Evolutionary conservation across 768 basidiomycete species (phyloP).

Genomic region (Lentinula sp.): DNA sequence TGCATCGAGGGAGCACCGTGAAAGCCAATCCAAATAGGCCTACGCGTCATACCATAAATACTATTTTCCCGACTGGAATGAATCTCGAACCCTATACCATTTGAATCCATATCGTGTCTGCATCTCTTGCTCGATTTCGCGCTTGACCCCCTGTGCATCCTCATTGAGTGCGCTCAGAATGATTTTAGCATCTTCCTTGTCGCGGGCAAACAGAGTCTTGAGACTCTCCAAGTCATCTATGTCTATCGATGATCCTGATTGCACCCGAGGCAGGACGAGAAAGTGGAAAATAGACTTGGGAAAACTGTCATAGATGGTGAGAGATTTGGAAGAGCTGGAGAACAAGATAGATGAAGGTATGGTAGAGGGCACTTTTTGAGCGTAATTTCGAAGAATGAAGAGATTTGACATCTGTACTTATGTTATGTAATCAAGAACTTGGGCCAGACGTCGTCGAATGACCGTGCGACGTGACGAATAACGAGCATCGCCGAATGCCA

Average conservation of each 20-base stretch:
- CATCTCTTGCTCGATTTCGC: slow-evolving; percentile 79
- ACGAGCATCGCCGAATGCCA: too few relatives aligned
- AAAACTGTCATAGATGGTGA: slow-evolving; percentile 71
- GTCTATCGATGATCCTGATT: slow-evolving; percentile 21
- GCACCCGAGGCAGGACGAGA: slow-evolving; percentile 69
- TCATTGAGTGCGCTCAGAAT: slow-evolving; percentile 48
- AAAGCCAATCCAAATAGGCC: slow-evolving; percentile 67
- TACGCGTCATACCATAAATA: neutral
- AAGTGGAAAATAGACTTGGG: slow-evolving; percentile 89
- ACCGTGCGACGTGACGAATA: too few relatives aligned
- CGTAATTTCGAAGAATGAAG: slow-evolving; percentile 59
- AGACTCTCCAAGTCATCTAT: slow-evolving; percentile 45
- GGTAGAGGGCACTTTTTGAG: slow-evolving; percentile 39
- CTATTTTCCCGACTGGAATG: neutral
- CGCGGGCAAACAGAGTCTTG: slow-evolving; percentile 44
- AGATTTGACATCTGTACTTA: slow-evolving; percentile 35
- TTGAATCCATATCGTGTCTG: slow-evolving; percentile 61
- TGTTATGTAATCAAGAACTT: neutral
- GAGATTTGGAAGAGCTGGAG: slow-evolving; percentile 41
- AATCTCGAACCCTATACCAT: slow-evolving; percentile 38
- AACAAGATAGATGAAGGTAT: slow-evolving; percentile 61
- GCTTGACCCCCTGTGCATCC: slow-evolving; percentile 49
- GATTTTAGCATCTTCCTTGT: slow-evolving; percentile 47
- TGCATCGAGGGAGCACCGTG: slow-evolving; percentile 83
- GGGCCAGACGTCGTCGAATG: too few relatives aligned